Conservation (phyloP, 2,329 filamentous ascomycete genomes). For the Geoglossum cookeanum region DNA sequence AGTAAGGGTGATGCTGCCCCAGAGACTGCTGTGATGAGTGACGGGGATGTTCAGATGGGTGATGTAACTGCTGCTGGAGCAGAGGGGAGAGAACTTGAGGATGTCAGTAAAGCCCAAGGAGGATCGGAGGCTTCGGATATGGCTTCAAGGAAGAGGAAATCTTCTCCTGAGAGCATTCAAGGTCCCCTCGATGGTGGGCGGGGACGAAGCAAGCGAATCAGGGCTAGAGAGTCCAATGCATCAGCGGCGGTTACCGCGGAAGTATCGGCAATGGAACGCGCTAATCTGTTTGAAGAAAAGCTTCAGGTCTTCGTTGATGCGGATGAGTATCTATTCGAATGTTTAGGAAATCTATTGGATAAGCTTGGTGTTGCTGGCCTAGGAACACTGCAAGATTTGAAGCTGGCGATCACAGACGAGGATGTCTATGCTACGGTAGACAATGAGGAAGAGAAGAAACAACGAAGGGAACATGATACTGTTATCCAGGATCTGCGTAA, state of each 20-base stretch:
- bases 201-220: conserved; percentile 39
- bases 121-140: not conserved
- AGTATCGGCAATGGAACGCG: conserved; percentile 30
- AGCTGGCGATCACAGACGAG: not conserved
- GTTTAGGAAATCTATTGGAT: conserved; percentile 31
- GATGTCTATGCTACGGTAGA: not conserved
- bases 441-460: not conserved
- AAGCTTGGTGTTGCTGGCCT: conserved; percentile 29
- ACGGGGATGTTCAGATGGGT: conserved; percentile 1
- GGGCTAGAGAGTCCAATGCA: conserved; percentile 36
- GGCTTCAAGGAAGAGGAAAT: conserved; percentile 34
- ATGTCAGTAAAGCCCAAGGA: not conserved
- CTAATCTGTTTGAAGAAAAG: conserved; percentile 34
- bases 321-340: conserved; percentile 38
- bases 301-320: conserved; percentile 33
- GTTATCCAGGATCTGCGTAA: conserved; percentile 26
- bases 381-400: conserved; percentile 22
- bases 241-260: conserved; percentile 27
- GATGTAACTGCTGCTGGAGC: not conserved
- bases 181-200: conserved; percentile 37
- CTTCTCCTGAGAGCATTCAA: conserved; percentile 37
- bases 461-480: conserved; percentile 10
- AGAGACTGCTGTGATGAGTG: not conserved
- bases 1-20: not conserved
- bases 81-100: not conserved